A percentile compares a stretch with the other conserved stretches of the same genome.
Evolutionary conservation across 2,329 filamentous ascomycete genomes (phyloP).

Genomic region (Ascochyta clinopodiicola): DNA sequence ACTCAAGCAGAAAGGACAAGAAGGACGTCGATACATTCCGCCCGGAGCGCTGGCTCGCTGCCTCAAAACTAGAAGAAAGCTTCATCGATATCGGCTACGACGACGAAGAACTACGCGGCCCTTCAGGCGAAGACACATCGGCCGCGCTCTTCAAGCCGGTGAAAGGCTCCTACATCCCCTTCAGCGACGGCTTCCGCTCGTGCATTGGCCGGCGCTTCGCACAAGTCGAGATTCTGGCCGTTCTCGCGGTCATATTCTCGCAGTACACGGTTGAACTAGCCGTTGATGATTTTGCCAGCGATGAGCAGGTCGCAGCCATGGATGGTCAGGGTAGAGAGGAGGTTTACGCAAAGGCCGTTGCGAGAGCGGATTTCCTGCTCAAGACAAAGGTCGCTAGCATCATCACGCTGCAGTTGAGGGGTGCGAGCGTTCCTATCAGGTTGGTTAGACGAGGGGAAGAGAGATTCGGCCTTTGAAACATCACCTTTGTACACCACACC

Average conservation of each 20-base stretch:
- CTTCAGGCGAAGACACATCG: slow-evolving; percentile 66
- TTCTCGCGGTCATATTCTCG: slow-evolving; percentile 60
- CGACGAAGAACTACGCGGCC: slow-evolving; percentile 64
- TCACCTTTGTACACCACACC: neutral
- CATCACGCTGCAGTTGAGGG: slow-evolving; percentile 73
- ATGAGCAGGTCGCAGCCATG: slow-evolving; percentile 51
- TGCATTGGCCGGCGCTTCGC: slow-evolving; percentile 64
- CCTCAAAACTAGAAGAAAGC: slow-evolving; percentile 31
- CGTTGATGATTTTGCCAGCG: slow-evolving; percentile 57
- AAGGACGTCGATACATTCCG: slow-evolving; percentile 70
- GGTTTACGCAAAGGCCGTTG: slow-evolving; percentile 68
- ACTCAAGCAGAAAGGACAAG: slow-evolving; percentile 30
- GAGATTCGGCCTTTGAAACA: slow-evolving; percentile 57
- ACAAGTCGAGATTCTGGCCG: slow-evolving; percentile 63
- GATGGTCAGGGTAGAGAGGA: slow-evolving; percentile 57
- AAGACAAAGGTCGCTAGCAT: slow-evolving; percentile 63
- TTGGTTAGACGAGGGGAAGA: slow-evolving; percentile 74
- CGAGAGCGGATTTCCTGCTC: slow-evolving; percentile 61
- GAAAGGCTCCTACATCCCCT: slow-evolving; percentile 62
- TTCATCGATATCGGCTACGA: slow-evolving; percentile 51
- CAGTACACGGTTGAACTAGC: slow-evolving; percentile 73
- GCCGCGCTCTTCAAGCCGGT: slow-evolving; percentile 61
- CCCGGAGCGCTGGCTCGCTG: slow-evolving; percentile 73
- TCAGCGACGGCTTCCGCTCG: slow-evolving; percentile 62
- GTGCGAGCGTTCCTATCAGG: slow-evolving; percentile 68